A percentile compares a stretch with the other conserved stretches of the same genome.
phyloP scores from a whole-genome alignment of 139 green algal genomes.

The Volvox africanus region DNA sequence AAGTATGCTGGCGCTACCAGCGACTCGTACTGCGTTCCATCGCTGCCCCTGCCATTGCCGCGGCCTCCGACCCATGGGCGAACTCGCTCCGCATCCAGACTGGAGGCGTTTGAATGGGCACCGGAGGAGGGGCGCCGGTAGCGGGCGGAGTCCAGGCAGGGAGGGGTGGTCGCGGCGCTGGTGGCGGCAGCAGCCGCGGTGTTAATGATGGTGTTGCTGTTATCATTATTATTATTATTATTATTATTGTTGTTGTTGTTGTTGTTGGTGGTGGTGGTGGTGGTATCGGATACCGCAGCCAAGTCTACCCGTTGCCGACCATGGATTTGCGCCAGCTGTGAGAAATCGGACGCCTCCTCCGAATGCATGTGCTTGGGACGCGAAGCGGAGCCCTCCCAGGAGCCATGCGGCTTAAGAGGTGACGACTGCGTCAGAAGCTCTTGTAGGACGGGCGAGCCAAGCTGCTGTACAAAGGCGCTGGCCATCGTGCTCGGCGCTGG shows the following conservation, averaged over 20 bases:
- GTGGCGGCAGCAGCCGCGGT: too few species aligned
- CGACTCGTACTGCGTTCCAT: not conserved
- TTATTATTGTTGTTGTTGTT: too few species aligned
- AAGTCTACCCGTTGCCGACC: not conserved
- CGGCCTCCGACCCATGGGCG: not conserved
- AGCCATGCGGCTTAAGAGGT: too few species aligned
- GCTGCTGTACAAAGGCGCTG: constrained; percentile 27
- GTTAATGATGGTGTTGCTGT: too few species aligned
- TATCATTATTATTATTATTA: too few species aligned
- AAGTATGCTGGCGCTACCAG: not conserved
- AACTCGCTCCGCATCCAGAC: not conserved
- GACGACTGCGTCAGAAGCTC: not conserved
- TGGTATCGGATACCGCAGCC: not conserved
- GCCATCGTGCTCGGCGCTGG: not conserved
- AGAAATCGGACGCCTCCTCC: not conserved
- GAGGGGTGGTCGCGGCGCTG: too few species aligned
- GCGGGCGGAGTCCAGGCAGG: not conserved
- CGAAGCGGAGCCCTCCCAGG: too few species aligned
- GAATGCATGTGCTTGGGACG: not conserved
- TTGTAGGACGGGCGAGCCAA: not conserved
- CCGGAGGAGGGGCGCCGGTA: not conserved
- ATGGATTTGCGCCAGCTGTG: not conserved
- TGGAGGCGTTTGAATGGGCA: not conserved
- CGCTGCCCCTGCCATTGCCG: not conserved
- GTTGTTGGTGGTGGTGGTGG: too few species aligned